Evolutionary conservation across 371 early-diverging fungal genomes (phyloP).

Genomic region (Circinella minor): DNA sequence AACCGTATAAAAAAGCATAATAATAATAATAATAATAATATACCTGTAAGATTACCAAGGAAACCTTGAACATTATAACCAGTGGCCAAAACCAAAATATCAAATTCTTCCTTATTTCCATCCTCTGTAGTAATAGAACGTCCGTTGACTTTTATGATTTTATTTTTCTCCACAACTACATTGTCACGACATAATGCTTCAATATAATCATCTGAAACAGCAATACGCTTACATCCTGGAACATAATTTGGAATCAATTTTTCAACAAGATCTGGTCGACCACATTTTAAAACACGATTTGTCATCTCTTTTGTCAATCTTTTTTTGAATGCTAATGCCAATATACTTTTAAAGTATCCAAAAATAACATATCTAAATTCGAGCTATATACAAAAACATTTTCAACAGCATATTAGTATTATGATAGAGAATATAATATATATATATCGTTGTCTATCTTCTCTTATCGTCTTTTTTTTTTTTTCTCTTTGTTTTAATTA

Average conservation of each 20-base stretch:
- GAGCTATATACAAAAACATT: conserved; percentile 1
- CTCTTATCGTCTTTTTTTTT: too few relatives aligned
- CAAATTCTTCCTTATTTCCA: conserved; percentile 49
- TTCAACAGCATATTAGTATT: neutral
- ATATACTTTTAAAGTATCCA: conserved; percentile 7
- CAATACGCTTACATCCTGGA: conserved; percentile 50
- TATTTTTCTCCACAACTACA: conserved; percentile 44
- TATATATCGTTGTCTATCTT: too few relatives aligned
- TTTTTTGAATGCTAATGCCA: neutral
- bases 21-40: neutral
- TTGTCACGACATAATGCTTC: conserved; percentile 48
- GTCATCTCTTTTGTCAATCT: conserved; percentile 1
- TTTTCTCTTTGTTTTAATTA: neutral
- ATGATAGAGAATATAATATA: too few relatives aligned
- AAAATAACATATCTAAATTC: conserved; percentile 20
- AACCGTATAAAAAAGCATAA: too few relatives aligned
- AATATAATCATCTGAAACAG: conserved; percentile 53
- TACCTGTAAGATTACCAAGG: conserved; percentile 35
- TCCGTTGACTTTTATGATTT: conserved; percentile 46
- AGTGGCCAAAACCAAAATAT: conserved; percentile 65
- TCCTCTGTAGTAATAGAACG: conserved; percentile 40
- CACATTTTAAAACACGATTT: neutral
- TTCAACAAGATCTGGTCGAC: conserved; percentile 16
- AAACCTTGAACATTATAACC: conserved; percentile 59
- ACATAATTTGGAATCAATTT: conserved; percentile 20